Conservation (phyloP, 768 basidiomycete genomes). For the Psilocybe cyanescens region DNA sequence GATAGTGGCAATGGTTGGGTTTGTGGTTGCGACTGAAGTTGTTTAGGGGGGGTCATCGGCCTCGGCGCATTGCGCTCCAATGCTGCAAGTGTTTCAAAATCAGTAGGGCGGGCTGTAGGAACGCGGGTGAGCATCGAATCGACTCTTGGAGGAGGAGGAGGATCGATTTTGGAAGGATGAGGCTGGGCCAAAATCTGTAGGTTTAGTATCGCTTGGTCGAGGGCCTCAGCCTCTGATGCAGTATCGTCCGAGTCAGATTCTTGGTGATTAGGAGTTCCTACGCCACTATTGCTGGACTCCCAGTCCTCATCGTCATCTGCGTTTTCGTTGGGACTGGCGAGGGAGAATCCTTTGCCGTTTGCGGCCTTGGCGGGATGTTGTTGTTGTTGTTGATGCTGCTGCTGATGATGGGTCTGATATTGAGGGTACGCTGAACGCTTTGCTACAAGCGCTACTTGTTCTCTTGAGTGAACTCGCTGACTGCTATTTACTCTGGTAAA, state of each 20-base stretch:
- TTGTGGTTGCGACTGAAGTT: slow-evolving; percentile 15
- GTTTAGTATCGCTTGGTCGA: slow-evolving; percentile 22
- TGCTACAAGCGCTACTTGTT: slow-evolving; percentile 24
- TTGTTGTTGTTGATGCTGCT: slow-evolving; percentile 14
- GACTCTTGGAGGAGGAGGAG: slow-evolving; percentile 1
- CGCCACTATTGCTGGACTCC: slow-evolving; percentile 81
- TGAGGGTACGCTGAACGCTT: slow-evolving; percentile 22
- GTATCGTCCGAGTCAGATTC: slow-evolving; percentile 46
- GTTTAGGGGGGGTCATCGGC: slow-evolving; percentile 11
- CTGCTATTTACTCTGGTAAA: slow-evolving; percentile 36
- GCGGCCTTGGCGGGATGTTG: slow-evolving; percentile 24
- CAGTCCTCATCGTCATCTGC: slow-evolving; percentile 60
- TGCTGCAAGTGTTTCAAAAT: slow-evolving; percentile 27
- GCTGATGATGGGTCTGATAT: slow-evolving; percentile 11
- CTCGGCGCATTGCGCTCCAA: slow-evolving; percentile 6
- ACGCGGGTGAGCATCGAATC: slow-evolving; percentile 28
- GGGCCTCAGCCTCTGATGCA: slow-evolving; percentile 37
- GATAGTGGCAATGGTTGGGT: neutral
- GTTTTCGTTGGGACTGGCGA: slow-evolving; percentile 49
- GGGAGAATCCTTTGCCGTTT: slow-evolving; percentile 51
- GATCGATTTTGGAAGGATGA: slow-evolving; percentile 20
- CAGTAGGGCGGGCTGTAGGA: slow-evolving; percentile 39
- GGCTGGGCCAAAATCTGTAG: slow-evolving; percentile 18
- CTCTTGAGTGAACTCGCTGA: slow-evolving; percentile 39
- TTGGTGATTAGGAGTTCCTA: slow-evolving; percentile 61